These are phyloP conservation scores for Deinandra increscens DNA, from an alignment of 129 eudicot species.

Conservation along the genomic window DNA sequence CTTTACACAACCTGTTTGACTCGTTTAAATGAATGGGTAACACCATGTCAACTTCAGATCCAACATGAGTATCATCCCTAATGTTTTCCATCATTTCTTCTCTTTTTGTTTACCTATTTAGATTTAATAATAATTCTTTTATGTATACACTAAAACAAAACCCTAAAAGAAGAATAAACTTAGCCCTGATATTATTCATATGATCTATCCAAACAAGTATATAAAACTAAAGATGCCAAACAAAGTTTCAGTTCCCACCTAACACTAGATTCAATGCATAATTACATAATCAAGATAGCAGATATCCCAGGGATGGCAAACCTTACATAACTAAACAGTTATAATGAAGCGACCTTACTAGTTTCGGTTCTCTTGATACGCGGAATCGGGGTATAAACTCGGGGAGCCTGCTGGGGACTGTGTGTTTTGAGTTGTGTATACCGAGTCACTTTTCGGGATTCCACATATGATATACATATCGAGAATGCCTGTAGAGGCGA, in stretches of 20 bases:
- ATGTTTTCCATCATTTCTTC: neutral
- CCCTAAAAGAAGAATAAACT: neutral
- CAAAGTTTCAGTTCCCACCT: constrained; percentile 19
- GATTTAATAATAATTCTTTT: neutral
- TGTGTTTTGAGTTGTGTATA: constrained; percentile 25
- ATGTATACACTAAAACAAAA: neutral
- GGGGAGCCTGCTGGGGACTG: constrained; percentile 33
- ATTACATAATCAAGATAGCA: constrained; percentile 10
- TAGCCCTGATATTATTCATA: constrained; percentile 14
- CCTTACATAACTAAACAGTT: constrained; percentile 2
- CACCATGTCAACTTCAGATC: too few species aligned
- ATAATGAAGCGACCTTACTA: constrained; percentile 16
- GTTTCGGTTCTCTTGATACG: constrained; percentile 20
- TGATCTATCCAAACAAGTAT: constrained; percentile 12
- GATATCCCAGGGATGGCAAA: constrained; percentile 4
- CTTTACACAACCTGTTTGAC: too few species aligned
- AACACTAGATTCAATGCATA: constrained; percentile 19
- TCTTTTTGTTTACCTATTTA: neutral
- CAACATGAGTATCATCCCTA: neutral
- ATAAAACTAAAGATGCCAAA: constrained; percentile 8
- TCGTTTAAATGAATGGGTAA: too few species aligned
- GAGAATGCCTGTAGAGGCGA: constrained; percentile 75
- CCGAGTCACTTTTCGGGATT: constrained; percentile 39
- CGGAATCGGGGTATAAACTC: constrained; percentile 37
- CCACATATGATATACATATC: constrained; percentile 53